Percentiles rank a stretch among this genome's conserved stretches.
Conservation (phyloP, 345 rosid species). For the Pelargonium nanum region DNA sequence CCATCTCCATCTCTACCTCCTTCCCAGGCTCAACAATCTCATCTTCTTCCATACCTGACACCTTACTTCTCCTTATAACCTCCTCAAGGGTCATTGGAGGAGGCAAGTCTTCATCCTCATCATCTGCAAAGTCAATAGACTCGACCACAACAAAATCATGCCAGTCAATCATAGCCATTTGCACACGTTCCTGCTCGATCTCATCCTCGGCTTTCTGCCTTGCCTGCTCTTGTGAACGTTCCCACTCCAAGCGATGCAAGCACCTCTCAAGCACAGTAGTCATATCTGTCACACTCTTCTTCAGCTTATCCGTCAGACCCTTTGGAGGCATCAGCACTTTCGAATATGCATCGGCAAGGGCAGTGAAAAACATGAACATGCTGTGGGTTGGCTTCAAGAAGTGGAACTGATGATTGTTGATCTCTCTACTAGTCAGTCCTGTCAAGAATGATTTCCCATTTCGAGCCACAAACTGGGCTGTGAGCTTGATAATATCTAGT, state of each 20-base stretch:
- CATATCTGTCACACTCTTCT: slow-evolving; percentile 48
- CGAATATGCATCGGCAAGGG: slow-evolving; percentile 69
- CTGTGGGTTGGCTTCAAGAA: slow-evolving; percentile 88
- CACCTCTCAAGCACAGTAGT: slow-evolving; percentile 70
- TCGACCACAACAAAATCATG: slow-evolving; percentile 87
- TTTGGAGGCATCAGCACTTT: slow-evolving; percentile 74
- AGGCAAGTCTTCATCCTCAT: slow-evolving; percentile 75
- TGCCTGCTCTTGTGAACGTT: slow-evolving; percentile 69
- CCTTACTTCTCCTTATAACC: slow-evolving; percentile 73
- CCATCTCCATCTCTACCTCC: slow-evolving; percentile 95
- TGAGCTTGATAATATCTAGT: slow-evolving; percentile 72
- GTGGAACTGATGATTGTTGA: slow-evolving; percentile 64
- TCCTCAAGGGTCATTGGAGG: slow-evolving; percentile 86
- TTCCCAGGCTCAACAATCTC: slow-evolving; percentile 67
- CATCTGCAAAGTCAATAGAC: slow-evolving; percentile 77
- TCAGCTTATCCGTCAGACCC: slow-evolving; percentile 56
- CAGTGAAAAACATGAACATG: slow-evolving; percentile 65
- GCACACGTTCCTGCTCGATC: slow-evolving; percentile 74
- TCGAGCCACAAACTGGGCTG: slow-evolving; percentile 79
- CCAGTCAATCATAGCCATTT: slow-evolving; percentile 93
- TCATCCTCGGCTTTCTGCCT: slow-evolving; percentile 83
- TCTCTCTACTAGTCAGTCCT: slow-evolving; percentile 65
- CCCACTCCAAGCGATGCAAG: slow-evolving; percentile 85
- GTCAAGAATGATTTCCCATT: slow-evolving; percentile 68
- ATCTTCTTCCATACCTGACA: slow-evolving; percentile 53